Conservation (phyloP, 768 basidiomycete species). For the Xerocomus spinulosus region DNA sequence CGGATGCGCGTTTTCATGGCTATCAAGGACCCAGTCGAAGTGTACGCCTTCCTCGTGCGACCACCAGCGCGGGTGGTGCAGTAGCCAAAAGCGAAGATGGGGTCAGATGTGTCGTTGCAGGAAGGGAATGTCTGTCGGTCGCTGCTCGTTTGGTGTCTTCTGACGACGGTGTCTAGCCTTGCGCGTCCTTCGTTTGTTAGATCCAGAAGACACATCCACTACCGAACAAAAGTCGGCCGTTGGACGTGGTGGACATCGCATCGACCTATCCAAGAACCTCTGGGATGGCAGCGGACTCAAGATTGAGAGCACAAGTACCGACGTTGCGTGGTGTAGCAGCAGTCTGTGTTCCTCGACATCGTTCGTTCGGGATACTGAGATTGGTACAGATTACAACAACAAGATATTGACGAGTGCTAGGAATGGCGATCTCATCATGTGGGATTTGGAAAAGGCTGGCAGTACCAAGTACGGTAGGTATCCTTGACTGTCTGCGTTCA, state of each 20-base stretch:
- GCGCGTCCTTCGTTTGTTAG: constrained; percentile 54
- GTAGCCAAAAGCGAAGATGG: constrained; percentile 69
- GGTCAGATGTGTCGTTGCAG: constrained; percentile 62
- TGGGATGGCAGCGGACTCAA: constrained; percentile 79
- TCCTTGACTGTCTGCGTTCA: constrained; percentile 4
- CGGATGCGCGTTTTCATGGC: constrained; percentile 43
- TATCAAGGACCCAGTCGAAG: constrained; percentile 44
- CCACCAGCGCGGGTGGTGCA: constrained; percentile 57
- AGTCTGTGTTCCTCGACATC: constrained; percentile 36
- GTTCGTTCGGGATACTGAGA: neutral
- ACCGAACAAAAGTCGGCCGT: constrained; percentile 48
- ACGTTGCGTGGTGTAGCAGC: constrained; percentile 76
- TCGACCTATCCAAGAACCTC: constrained; percentile 71
- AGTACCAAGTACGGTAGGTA: constrained; percentile 64
- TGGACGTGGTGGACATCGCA: constrained; percentile 58
- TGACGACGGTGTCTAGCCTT: constrained; percentile 39
- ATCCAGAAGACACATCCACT: constrained; percentile 37
- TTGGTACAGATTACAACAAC: constrained; percentile 55
- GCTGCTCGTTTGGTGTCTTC: neutral
- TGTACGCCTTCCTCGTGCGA: constrained; percentile 58
- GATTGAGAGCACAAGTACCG: constrained; percentile 72
- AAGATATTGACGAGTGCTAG: constrained; percentile 78
- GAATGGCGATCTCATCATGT: constrained; percentile 80
- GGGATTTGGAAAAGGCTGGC: constrained; percentile 70
- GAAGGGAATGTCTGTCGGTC: constrained; percentile 63